phyloP scores from a whole-genome alignment of 148 eudicot species.

The Arctostaphylos glauca region DNA sequence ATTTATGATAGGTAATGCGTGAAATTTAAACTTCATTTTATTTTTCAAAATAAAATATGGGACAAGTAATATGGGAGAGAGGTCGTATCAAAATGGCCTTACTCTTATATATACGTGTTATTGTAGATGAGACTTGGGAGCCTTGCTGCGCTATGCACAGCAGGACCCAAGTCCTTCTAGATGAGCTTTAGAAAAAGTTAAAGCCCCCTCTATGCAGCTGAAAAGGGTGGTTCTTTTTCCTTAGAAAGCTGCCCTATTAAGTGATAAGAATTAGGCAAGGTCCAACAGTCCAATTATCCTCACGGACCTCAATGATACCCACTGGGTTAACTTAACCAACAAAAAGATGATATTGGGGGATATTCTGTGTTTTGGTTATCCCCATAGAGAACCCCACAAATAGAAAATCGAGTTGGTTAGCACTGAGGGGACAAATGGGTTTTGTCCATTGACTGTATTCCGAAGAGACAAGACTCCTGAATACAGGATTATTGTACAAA shows the following conservation, averaged over 20 bases:
- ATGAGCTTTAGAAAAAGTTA: slow-evolving; percentile 23
- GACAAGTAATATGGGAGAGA: too few relatives aligned
- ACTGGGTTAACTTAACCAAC: slow-evolving; percentile 23
- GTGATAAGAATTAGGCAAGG: slow-evolving; percentile 32
- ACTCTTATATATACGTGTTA: too few relatives aligned
- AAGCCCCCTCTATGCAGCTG: slow-evolving; percentile 14
- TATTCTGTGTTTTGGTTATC: slow-evolving; percentile 3
- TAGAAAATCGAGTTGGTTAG: neutral
- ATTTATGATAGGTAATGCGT: too few relatives aligned
- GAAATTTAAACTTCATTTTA: too few relatives aligned
- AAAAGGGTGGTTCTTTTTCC: slow-evolving; percentile 23
- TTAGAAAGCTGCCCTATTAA: slow-evolving; percentile 21
- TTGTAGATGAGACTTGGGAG: too few relatives aligned
- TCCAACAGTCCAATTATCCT: slow-evolving; percentile 13
- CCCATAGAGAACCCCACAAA: slow-evolving; percentile 11
- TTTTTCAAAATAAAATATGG: too few relatives aligned
- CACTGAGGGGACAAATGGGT: neutral
- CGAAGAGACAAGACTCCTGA: neutral
- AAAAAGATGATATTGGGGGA: slow-evolving; percentile 17
- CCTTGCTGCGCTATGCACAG: too few relatives aligned
- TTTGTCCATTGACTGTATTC: neutral
- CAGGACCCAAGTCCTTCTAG: too few relatives aligned
- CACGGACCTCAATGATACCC: slow-evolving; percentile 23
- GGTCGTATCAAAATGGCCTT: too few relatives aligned
- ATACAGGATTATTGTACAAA: neutral